Conservation (phyloP, 345 rosid genomes). For the Eucalyptus tenuipes region DNA sequence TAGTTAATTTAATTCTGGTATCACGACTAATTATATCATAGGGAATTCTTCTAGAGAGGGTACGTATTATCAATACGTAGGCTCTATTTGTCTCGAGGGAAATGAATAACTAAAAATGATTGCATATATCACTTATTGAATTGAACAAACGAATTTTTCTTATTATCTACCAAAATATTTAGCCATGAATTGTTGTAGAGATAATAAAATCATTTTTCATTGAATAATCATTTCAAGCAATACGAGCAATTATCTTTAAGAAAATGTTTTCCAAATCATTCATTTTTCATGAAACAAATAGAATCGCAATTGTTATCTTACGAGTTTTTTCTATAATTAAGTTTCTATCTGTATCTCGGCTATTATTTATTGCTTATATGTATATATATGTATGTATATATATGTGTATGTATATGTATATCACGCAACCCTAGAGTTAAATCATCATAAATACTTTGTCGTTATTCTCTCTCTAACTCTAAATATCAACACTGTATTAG, state of each 20-base stretch:
- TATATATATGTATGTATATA: accelerated
- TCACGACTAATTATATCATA: background rate
- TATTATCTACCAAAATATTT: too few species aligned
- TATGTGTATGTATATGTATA: background rate
- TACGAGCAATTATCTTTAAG: background rate
- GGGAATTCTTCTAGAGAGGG: background rate
- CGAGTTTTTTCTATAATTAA: background rate
- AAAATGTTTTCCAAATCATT: too few species aligned
- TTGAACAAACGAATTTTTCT: background rate
- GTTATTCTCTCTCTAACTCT: background rate
- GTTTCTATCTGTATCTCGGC: accelerated
- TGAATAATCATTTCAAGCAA: background rate
- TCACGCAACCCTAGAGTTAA: background rate
- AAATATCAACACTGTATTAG: background rate
- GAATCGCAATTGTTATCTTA: background rate
- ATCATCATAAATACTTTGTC: background rate
- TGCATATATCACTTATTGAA: too few species aligned
- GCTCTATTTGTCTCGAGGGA: background rate
- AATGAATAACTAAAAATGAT: background rate
- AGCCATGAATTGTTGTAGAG: too few species aligned
- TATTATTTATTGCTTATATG: background rate
- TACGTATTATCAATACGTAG: background rate
- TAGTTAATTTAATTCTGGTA: background rate
- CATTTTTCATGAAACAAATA: accelerated
- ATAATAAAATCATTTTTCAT: background rate